phyloP scores from a whole-genome alignment of 2,329 filamentous ascomycete species.

The Diaporthe amygdali region DNA sequence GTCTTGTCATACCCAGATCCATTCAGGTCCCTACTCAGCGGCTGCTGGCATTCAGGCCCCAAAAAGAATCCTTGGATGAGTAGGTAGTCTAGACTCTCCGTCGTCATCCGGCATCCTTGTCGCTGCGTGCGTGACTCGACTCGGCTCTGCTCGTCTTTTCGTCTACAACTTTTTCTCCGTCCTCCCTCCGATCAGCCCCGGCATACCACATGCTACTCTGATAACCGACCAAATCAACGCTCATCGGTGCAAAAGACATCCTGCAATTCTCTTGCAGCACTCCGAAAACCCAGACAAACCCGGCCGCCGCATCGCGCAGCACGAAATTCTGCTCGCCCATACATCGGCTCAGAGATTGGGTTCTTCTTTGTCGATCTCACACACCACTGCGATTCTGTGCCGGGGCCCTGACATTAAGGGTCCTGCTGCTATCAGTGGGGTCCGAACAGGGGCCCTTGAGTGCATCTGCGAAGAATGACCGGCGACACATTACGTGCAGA shows the following conservation, averaged over 20 bases:
- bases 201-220: neutral
- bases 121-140: conserved; percentile 4
- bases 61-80: neutral
- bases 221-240: neutral
- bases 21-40: neutral
- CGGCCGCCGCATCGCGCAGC: neutral
- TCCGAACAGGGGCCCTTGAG: conserved; percentile 12
- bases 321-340: neutral
- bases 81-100: no score
- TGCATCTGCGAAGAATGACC: conserved; percentile 22
- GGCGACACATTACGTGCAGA: conserved; percentile 1
- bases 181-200: conserved; percentile 14
- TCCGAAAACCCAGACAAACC: neutral
- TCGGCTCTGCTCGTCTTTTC: neutral
- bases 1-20: neutral
- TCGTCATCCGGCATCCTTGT: neutral
- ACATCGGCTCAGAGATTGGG: neutral
- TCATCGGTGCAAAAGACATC: neutral
- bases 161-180: conserved; percentile 11
- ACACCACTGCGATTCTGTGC: neutral
- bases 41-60: neutral
- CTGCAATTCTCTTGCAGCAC: neutral
- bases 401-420: neutral
- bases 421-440: conserved; percentile 19
- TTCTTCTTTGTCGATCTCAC: neutral